phyloP scores from a whole-genome alignment of 805 yeast genomes.

The Ogataea wickerhamii region DNA sequence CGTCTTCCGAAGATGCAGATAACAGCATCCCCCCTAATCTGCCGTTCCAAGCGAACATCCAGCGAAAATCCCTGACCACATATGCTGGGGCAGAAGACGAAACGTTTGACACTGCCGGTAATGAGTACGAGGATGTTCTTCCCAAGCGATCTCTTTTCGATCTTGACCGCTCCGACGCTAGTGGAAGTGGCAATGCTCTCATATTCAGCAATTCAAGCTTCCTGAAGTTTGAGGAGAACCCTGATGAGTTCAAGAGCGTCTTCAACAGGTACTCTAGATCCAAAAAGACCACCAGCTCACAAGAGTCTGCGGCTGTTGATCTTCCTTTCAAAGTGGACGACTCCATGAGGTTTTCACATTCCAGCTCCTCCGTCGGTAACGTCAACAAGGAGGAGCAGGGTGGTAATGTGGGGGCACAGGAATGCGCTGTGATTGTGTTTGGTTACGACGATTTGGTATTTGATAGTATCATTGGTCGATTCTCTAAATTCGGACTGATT shows the following conservation, averaged over 20 bases:
- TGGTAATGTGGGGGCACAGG: conserved; percentile 29
- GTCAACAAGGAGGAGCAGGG: conserved; percentile 24
- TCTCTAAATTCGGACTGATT: conserved; percentile 74
- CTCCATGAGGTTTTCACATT: not conserved
- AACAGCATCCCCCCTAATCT: conserved; percentile 18
- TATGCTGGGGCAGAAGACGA: conserved; percentile 12
- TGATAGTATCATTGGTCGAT: conserved; percentile 62
- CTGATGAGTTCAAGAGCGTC: conserved; percentile 42
- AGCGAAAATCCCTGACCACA: conserved; percentile 12
- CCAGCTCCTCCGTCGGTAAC: not conserved
- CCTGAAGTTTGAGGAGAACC: conserved; percentile 39
- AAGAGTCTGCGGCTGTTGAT: conserved; percentile 4
- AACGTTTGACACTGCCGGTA: conserved; percentile 20
- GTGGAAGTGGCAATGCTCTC: conserved; percentile 35
- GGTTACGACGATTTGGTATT: conserved; percentile 84
- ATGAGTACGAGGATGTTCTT: conserved; percentile 40
- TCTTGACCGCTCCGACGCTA: conserved; percentile 39
- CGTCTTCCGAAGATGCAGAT: conserved; percentile 45
- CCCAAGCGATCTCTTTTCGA: conserved; percentile 51
- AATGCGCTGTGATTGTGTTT: conserved; percentile 74
- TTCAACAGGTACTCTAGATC: conserved; percentile 36
- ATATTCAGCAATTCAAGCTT: conserved; percentile 25
- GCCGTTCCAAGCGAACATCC: conserved; percentile 24
- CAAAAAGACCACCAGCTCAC: conserved; percentile 11
- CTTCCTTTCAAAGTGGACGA: conserved; percentile 18